phyloP scores from a whole-genome alignment of 345 rosid genomes.

The Eucalyptus curtisii region DNA sequence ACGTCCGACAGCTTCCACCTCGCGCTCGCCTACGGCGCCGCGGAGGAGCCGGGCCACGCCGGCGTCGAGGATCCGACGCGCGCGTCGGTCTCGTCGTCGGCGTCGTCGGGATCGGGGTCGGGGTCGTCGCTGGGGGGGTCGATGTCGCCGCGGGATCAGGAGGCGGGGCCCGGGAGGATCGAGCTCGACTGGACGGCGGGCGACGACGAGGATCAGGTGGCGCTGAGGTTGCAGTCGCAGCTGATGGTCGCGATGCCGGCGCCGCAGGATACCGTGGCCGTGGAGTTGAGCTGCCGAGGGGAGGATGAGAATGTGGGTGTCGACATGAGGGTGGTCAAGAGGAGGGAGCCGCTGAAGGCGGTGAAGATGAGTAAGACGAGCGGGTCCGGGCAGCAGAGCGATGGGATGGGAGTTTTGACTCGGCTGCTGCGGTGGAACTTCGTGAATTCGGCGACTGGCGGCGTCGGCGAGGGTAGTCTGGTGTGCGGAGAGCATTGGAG shows the following conservation, averaged over 20 bases:
- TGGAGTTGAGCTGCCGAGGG: conserved; percentile 24
- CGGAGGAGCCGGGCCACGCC: conserved; percentile 30
- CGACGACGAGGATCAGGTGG: conserved; percentile 92
- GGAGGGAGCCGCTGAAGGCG: conserved; percentile 69
- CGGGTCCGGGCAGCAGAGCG: conserved; percentile 83
- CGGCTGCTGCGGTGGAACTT: conserved; percentile 59
- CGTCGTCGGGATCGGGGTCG: conserved; percentile 16
- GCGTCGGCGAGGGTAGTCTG: conserved; percentile 8
- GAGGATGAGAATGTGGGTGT: conserved; percentile 39
- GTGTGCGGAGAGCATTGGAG: conserved; percentile 73
- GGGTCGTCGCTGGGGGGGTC: conserved; percentile 12
- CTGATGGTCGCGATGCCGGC: conserved; percentile 86
- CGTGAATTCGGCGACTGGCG: conserved; percentile 5
- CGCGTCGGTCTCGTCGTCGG: conserved; percentile 14
- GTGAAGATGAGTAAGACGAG: conserved; percentile 48
- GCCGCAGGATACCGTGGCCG: conserved; percentile 69
- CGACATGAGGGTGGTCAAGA: conserved; percentile 68
- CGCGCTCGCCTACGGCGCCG: conserved; percentile 48
- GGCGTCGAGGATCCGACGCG: conserved; percentile 18
- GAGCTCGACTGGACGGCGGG: conserved; percentile 91
- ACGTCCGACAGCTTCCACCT: conserved; percentile 75
- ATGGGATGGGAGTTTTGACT: conserved; percentile 66
- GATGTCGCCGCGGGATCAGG: conserved; percentile 43
- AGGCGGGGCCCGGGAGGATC: conserved; percentile 41
- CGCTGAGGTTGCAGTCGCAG: conserved; percentile 77